A percentile compares a stretch with the other conserved stretches of the same genome.
These are phyloP conservation scores for Rhododendron kiyosumense DNA, from an alignment of 148 eudicot genomes.

Conservation along the genomic window DNA sequence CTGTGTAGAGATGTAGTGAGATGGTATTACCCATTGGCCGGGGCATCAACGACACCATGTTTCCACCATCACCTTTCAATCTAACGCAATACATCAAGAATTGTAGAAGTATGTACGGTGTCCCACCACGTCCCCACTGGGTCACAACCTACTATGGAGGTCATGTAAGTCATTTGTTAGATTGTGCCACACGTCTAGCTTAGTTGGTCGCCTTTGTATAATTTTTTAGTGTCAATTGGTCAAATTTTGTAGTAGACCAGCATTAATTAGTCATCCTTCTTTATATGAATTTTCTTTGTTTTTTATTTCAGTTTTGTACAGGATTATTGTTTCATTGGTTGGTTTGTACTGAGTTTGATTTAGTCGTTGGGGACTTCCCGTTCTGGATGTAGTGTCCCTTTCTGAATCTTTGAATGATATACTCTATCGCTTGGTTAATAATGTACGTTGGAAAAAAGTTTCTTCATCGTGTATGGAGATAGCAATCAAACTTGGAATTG, in stretches of 20 bases:
- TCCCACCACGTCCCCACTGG: slow-evolving; percentile 28
- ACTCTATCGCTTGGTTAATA: no score
- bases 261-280: not conserved
- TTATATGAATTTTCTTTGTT: no score
- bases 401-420: not conserved
- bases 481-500: no score
- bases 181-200: not conserved
- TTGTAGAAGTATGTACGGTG: slow-evolving; percentile 13
- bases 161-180: slow-evolving; percentile 13
- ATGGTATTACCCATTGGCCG: slow-evolving; percentile 50
- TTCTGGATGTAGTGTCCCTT: no score
- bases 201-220: not conserved
- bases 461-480: no score
- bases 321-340: not conserved
- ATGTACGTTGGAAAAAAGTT: no score
- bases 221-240: no score
- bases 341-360: not conserved
- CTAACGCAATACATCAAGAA: not conserved
- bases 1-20: slow-evolving; percentile 40
- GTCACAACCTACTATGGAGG: slow-evolving; percentile 29
- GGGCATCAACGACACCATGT: slow-evolving; percentile 35
- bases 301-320: no score
- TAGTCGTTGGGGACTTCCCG: not conserved
- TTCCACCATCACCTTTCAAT: slow-evolving; percentile 23
- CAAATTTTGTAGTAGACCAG: not conserved